A percentile compares a stretch with the other conserved stretches of the same genome.
phyloP scores from a whole-genome alignment of 78 protist genomes.

The Neovahlkampfia damariscottae region DNA sequence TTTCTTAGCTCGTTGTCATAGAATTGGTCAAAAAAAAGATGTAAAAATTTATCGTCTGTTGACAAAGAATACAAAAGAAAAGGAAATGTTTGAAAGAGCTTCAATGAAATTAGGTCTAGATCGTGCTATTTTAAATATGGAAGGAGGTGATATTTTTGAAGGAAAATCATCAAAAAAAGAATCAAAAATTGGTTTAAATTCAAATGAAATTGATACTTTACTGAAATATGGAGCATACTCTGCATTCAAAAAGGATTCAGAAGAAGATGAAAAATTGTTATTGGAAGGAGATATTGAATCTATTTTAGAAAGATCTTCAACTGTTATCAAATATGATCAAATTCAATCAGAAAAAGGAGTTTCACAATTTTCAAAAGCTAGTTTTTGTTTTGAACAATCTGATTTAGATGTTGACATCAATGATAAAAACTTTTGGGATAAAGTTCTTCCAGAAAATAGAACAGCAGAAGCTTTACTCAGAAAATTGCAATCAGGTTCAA shows the following conservation, averaged over 20 bases:
- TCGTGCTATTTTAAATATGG: not conserved
- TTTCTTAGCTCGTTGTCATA: slow-evolving; percentile 52
- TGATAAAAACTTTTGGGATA: not conserved
- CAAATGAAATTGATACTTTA: not conserved
- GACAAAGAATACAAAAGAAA: slow-evolving; percentile 72
- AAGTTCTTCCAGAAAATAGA: not conserved
- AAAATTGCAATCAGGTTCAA: not conserved
- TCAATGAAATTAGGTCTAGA: slow-evolving; percentile 47
- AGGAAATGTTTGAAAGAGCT: slow-evolving; percentile 71
- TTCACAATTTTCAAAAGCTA: not conserved
- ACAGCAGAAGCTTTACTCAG: not conserved
- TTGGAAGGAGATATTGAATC: not conserved
- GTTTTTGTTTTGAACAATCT: not conserved
- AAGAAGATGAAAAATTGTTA: not conserved
- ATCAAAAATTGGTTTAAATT: not conserved
- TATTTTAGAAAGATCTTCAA: not conserved
- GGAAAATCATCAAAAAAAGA: not conserved
- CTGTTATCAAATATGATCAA: not conserved
- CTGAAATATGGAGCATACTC: not conserved
- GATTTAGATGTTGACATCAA: not conserved
- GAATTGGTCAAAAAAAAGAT: slow-evolving; percentile 77
- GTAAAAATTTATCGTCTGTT: slow-evolving; percentile 30
- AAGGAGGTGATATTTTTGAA: no score
- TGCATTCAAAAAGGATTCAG: not conserved
- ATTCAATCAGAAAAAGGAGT: not conserved